Evolutionary conservation across 139 green algal species (phyloP), one percentile per base, ranked within the genome.

Genomic region (Chlorella sp.): DNA sequence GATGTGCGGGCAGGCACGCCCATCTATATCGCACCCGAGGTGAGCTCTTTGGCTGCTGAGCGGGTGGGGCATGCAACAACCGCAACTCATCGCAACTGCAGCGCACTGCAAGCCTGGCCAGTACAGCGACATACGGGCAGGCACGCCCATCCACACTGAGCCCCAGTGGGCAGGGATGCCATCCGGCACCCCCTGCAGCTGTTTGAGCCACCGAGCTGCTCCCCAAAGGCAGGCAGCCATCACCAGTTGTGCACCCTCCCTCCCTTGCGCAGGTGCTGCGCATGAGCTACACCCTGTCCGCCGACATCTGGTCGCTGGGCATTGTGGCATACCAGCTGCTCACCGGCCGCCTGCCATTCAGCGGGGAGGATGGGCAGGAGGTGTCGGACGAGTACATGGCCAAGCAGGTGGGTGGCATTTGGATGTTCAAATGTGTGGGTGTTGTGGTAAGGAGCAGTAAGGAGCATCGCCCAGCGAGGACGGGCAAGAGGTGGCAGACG

Each of bases 301-400:
- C 90, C n/a, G 96, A 98, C 90, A 83, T 98, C 28, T 98, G 96
- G 96, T 93, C 85, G 44, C 93, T 96, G 60, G 96, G 96, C 72
- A 97, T 98, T 87, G 88, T 99, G n/a, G 93, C 92, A 23, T 98
- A 97, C 87, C 96, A 98, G 87, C 87, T 98, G 75, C 91, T 98
- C 4, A 98, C 94, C 0, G 95, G 92, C 44, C 69, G 89, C 41
- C 89, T 96, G 74, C 93, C 93, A 5, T 95, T 95, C 62, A 75
- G 79, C 68, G 92, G 90, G 25, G 92, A 95, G 63, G 85, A 93
- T 69, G 92, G 92, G 16, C 73, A 87, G 39, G 88, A 92, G 68
- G 88, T 95, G 32, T 86, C 74, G 74, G 87, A 89, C 9, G 83
- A 86, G 4, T 94, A 91, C 80, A 92, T 94, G 89, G 65, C 64